These are phyloP conservation scores for Pilatotrama ljubarskyi DNA, from an alignment of 768 basidiomycete genomes.

Conservation along the genomic window DNA sequence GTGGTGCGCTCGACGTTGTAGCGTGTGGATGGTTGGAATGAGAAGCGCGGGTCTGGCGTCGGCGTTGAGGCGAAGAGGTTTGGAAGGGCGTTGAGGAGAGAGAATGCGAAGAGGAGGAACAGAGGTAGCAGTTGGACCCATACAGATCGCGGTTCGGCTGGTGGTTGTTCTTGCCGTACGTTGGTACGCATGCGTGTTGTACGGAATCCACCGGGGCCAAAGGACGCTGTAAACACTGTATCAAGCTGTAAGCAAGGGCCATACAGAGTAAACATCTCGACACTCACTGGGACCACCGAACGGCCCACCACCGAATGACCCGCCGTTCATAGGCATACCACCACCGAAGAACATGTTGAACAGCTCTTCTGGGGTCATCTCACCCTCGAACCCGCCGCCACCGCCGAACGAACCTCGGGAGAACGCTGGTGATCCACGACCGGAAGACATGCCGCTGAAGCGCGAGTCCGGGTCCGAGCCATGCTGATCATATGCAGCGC, in stretches of 20 bases:
- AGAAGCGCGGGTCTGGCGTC: slow-evolving; percentile 77
- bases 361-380: slow-evolving; percentile 92
- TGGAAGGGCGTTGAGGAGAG: slow-evolving; percentile 79
- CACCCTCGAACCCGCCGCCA: slow-evolving; percentile 65
- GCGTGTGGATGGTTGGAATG: slow-evolving; percentile 60
- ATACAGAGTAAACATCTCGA: slow-evolving; percentile 5
- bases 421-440: slow-evolving; percentile 48
- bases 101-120: slow-evolving; percentile 80
- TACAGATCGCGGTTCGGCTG: slow-evolving; percentile 57
- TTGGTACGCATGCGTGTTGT: slow-evolving; percentile 58
- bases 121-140: slow-evolving; percentile 83
- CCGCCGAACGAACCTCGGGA: slow-evolving; percentile 46
- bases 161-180: slow-evolving; percentile 34
- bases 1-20: slow-evolving; percentile 77
- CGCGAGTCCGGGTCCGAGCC: slow-evolving; percentile 90
- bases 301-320: slow-evolving; percentile 45
- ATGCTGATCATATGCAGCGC: slow-evolving; percentile 80
- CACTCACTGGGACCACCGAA: slow-evolving; percentile 25
- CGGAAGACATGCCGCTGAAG: slow-evolving; percentile 62
- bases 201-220: slow-evolving; percentile 83
- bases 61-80: slow-evolving; percentile 66
- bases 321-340: slow-evolving; percentile 45
- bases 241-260: slow-evolving; percentile 1
- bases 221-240: slow-evolving; percentile 72
- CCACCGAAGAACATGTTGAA: slow-evolving; percentile 99